Evolutionary conservation across 1,284 basidiomycete species (phyloP), one percentile per base, ranked within the genome.

Genomic region (Neolentinus lepideus): DNA sequence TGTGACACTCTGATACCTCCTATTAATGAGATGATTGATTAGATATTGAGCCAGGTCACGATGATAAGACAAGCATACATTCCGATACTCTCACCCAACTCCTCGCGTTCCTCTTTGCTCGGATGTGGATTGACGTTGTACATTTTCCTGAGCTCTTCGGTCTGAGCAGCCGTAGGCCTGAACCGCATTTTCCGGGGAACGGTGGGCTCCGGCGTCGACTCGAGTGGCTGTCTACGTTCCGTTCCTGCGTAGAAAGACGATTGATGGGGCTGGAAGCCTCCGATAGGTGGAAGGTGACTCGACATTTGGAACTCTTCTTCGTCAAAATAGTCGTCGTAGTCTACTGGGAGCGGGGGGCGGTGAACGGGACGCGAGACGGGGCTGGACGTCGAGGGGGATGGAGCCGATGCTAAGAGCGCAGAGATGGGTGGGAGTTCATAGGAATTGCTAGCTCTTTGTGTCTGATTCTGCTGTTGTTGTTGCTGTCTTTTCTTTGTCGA

Each of bases 1-100:
- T 1, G 84, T 88, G 58, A 90, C 81, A 58, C 81, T 87, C 69
- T 87, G 81, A 70, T 85, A 79, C 60, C 80, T 83, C 85, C 87
- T 90, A 62, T 52, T 55, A 64, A 56, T 53, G 57, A 53, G 57
- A 51, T 36, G 45, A 50, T 50, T 43, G 51, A 25, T 48, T 31
- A 19, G 46, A 33, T 33, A 60, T 38, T 54, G 26, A 46, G 12
- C 58, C 59, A 61, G 61, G 33, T 33, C 19, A 25, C 27, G 22
- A 59, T 56, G 57, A n/a, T 35, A 52, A 60, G 46, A 53, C 51
- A 47, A 14, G 75, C 87, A 65, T 70, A 88, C 87, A 89, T 87
- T 71, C 84, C 85, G 67, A 88, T 83, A 64, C 75, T 77, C 57
- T 79, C 74, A 11, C 86, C 81, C 29, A 90, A 72, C 33, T 72